A percentile compares a stretch with the other conserved stretches of the same genome.
Evolutionary conservation across 108 stramenopile genomes (phyloP).

Genomic region (Schizochytrium sp.): DNA sequence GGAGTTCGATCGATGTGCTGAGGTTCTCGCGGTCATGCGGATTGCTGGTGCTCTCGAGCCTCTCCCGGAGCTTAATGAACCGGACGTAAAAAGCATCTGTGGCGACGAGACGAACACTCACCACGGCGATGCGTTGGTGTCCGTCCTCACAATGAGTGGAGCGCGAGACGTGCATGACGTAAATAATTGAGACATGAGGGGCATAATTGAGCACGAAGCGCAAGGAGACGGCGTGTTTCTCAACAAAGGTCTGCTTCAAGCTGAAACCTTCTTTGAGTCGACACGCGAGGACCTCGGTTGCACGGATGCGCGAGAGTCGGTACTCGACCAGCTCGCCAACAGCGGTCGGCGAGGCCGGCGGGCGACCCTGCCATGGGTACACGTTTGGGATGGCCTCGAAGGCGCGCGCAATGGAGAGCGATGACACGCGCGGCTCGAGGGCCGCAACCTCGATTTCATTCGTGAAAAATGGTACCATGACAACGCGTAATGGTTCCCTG

Average conservation of each 20-base stretch:
- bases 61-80: not conserved
- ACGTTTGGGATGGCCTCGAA: not conserved
- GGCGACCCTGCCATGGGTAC: not conserved
- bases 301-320: not conserved
- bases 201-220: not conserved
- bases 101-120: not conserved
- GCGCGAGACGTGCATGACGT: not conserved
- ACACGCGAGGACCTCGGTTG: not conserved
- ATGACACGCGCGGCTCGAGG: not conserved
- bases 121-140: not conserved
- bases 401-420: not conserved
- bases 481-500: not conserved
- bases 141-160: not conserved
- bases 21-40: not conserved
- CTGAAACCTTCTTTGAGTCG: not conserved
- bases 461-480: not conserved
- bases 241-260: not conserved
- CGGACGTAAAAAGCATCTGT: not conserved
- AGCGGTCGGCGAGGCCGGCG: not conserved
- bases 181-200: not conserved
- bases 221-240: not conserved
- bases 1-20: not conserved
- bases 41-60: not conserved
- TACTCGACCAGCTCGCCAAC: not conserved
- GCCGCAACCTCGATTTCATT: not conserved